Evolutionary conservation across 805 yeast genomes (phyloP), one percentile per base, ranked within the genome.

Genomic region (Zygosaccharomyces gambellarensis): DNA sequence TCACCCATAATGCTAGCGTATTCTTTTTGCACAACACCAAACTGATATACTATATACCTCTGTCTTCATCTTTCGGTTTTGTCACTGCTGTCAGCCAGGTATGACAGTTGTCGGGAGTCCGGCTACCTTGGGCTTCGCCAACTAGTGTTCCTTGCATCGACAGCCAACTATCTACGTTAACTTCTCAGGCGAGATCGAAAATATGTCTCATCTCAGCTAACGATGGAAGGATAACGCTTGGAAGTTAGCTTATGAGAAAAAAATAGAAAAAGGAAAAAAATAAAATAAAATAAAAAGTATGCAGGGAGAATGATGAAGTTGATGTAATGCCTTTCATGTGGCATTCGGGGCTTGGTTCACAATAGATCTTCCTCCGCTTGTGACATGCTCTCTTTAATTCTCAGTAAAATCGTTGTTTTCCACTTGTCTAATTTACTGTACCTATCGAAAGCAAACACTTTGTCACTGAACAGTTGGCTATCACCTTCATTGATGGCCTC

Each of bases 371-470:
- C 94, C 49, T 85, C 95, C 43, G 82, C 85, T 47, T 79, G 82
- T 32, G 81, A 79, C 43, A 88, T 82, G 3, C 77, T 70, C 56
- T 78, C 83, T 71, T 94, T 94, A 60, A 94, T 83, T 69, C 85
- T 85, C 59, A 92, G 76, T 57, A 94, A 76, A 45, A 94, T 72
- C 27, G 86, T 81, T 10, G 96, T 87, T 73, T 87, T 89, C 85
- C 96, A 85, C 62, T 85, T 87, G 65, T 94, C 99, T 48, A 94
- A 79, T 67, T 89, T 89, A 55, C 82, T 75, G 67, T 86, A 90
- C 67, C 87, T 95, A 67, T 94, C 98, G 61, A 72, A 94, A 55
- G 87, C 94, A 63, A 77, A 86, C 19, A 90, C 83, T 56, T 81
- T 79, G 56, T 81, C 82, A 3, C 92, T 79, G 61, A 89, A 80